Percentiles rank a stretch among this genome's conserved stretches.
Evolutionary conservation across 352 stramenopile species (phyloP).

Genomic region (Phytophthora sojae): DNA sequence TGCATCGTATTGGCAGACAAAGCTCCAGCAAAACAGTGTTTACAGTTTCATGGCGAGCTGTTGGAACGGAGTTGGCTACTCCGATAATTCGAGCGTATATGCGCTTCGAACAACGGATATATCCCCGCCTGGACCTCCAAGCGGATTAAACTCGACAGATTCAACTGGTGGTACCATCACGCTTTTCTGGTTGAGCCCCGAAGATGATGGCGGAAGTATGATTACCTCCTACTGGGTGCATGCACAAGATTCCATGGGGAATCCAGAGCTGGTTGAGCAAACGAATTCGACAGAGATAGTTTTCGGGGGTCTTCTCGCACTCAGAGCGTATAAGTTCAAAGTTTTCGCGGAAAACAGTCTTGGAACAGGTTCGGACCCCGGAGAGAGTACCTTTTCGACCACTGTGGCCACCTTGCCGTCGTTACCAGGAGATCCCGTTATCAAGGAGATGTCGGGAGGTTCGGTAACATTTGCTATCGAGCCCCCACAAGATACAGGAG

Average conservation of each 20-base stretch:
- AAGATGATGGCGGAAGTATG: conserved; percentile 62
- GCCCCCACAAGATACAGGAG: conserved; percentile 54
- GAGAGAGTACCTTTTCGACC: conserved; percentile 36
- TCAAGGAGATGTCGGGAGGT: conserved; percentile 49
- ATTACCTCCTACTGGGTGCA: conserved; percentile 56
- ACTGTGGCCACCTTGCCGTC: conserved; percentile 36
- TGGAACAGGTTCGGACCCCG: conserved; percentile 45
- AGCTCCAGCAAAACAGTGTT: conserved; percentile 46
- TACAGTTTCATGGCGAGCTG: conserved; percentile 65
- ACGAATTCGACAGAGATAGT: conserved; percentile 8
- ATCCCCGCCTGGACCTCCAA: conserved; percentile 57
- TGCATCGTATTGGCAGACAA: conserved; percentile 60
- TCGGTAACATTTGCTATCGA: conserved; percentile 41
- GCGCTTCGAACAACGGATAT: conserved; percentile 54
- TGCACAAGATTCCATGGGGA: not conserved
- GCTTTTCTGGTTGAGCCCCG: conserved; percentile 48
- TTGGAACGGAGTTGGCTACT: conserved; percentile 59
- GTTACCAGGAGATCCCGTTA: conserved; percentile 27
- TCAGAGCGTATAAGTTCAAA: conserved; percentile 54
- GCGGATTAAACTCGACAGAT: conserved; percentile 18
- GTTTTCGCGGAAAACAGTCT: conserved; percentile 60
- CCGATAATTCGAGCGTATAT: conserved; percentile 30
- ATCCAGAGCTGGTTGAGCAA: conserved; percentile 9
- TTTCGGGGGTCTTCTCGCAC: conserved; percentile 51
- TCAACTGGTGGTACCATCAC: conserved; percentile 52